Base-by-base conservation (phyloP, 176 grass and related monocot species). In the Paspalum notatum region DNA sequence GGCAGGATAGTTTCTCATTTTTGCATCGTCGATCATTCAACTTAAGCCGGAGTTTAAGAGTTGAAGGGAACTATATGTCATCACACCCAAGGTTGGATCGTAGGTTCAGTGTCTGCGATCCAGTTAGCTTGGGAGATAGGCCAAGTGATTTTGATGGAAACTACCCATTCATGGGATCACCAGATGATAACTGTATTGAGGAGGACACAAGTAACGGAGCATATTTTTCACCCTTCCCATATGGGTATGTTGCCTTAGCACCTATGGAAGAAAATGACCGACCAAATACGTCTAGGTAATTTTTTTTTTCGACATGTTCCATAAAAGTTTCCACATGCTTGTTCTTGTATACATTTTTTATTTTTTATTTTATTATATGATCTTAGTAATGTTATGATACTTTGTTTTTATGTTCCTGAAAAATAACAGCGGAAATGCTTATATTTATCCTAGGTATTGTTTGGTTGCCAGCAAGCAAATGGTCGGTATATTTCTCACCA, bases 391-490 rank as follows among this genome's bases (percentile, higher is more conserved):
- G 0, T 0, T 44, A 62, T 74, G 53, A 42, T 14, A 18, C 18
- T 62, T 62, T 62, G 0, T 62, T 50, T 44, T 52, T 47, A 84
- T 68, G 24, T 76, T 79, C 17, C 64, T 93, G 24, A 71, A 71
- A 71, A 69, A 54, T 87, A 44, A 76, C 25, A 40, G 45, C 24
- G 16, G 0, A 32, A 80, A 64, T 71, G 10, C 32, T 8, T 85
- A 8, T 75, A 16, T 76, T 61, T 63, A 32, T 58, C 18, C 51
- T 77, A 97, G 95, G 86, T 98, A 98, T 67, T 94, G 86, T 87
- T 93, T 98, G 78, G 95, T 98, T 71, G 95, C 95, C 62, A 94
- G 90, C 77, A 98, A 98, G 71, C 90, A 98, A 81, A 98, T 98
- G 95, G 95, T 98, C 41, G 95, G 95, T n/a, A 91, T 98, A 93